phyloP scores from a whole-genome alignment of 768 basidiomycete genomes.

The Megacollybia marginata region DNA sequence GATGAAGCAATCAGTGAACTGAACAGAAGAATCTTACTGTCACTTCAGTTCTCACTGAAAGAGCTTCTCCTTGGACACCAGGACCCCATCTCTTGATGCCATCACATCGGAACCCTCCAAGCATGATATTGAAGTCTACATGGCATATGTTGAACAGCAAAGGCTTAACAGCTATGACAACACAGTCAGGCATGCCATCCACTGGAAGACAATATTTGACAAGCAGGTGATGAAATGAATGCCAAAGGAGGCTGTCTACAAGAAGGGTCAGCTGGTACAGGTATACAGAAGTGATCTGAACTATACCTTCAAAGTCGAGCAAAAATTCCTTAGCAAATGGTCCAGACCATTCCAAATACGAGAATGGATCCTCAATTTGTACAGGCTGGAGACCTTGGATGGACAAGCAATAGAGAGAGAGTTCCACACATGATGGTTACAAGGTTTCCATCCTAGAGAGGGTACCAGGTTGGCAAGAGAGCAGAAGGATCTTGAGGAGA shows the following conservation, averaged over 20 bases:
- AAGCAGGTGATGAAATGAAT: not conserved
- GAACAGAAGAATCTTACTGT: conserved; percentile 14
- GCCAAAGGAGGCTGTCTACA: conserved; percentile 12
- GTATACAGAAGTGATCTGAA: too few species aligned
- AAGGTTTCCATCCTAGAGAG: too few species aligned
- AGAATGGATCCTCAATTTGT: too few species aligned
- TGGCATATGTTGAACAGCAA: conserved; percentile 15
- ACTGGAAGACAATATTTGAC: conserved; percentile 16
- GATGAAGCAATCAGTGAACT: conserved; percentile 12
- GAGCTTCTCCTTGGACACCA: conserved; percentile 5
- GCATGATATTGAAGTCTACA: conserved; percentile 8
- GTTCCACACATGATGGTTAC: too few species aligned
- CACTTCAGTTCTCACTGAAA: conserved; percentile 5
- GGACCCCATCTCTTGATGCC: conserved; percentile 2
- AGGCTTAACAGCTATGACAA: conserved; percentile 10
- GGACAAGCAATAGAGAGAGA: too few species aligned
- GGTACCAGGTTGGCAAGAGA: too few species aligned
- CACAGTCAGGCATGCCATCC: conserved; percentile 7
- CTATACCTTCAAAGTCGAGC: too few species aligned
- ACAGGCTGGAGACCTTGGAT: too few species aligned
- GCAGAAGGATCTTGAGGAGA: too few species aligned
- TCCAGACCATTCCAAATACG: too few species aligned
- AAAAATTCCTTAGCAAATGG: too few species aligned
- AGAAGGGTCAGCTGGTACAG: conserved; percentile 3
- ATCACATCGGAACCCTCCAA: conserved; percentile 8